phyloP scores from a whole-genome alignment of 495 filamentous ascomycete species.

The Xylaria bambusicola region DNA sequence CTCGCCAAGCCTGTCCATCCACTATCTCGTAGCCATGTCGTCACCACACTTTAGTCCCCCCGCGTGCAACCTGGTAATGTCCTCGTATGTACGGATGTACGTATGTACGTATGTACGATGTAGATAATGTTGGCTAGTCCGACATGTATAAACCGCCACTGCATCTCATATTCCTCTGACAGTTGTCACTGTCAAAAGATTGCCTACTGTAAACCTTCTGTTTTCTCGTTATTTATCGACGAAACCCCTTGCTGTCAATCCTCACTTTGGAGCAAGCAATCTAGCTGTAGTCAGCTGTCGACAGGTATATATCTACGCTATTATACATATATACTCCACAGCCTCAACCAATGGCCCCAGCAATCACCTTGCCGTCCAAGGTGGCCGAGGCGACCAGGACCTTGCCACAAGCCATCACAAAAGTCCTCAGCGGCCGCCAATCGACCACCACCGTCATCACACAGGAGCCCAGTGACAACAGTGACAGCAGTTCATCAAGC shows the following conservation, averaged over 20 bases:
- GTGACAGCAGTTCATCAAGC: background rate
- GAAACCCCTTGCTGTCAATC: too few species aligned
- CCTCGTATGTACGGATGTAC: background rate
- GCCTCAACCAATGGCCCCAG: slow-evolving; percentile 24
- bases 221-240: too few species aligned
- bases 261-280: too few species aligned
- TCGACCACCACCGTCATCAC: slow-evolving; percentile 28
- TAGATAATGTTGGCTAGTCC: too few species aligned
- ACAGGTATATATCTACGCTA: too few species aligned
- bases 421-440: slow-evolving; percentile 25
- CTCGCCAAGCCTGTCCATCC: background rate
- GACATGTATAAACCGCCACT: background rate
- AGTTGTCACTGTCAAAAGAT: background rate
- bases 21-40: slow-evolving; percentile 11
- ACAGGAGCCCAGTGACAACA: background rate
- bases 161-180: background rate
- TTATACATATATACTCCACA: background rate
- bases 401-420: slow-evolving; percentile 22
- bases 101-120: background rate
- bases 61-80: background rate
- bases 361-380: slow-evolving; percentile 12
- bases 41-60: slow-evolving; percentile 5
- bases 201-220: too few species aligned
- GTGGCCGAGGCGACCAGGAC: slow-evolving; percentile 22
- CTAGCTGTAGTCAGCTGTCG: too few species aligned